phyloP scores from a whole-genome alignment of 441 rosid species.

The Arabidopsis lyrata region DNA sequence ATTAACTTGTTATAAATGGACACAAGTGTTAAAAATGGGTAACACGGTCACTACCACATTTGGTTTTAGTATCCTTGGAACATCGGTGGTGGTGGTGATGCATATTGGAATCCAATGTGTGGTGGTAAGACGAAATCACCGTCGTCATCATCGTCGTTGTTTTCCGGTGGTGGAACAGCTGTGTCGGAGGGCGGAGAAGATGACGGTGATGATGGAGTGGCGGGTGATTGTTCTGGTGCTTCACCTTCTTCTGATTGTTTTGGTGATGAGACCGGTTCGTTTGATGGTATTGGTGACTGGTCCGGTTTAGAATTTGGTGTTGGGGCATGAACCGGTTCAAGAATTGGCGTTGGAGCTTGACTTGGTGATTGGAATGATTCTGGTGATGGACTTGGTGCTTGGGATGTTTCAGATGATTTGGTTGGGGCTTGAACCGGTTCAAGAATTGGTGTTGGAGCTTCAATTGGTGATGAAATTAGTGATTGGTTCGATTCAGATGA shows the following conservation, averaged over 20 bases:
- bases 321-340: constrained; percentile 19
- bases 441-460: not conserved
- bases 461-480: not conserved
- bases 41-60: constrained; percentile 15
- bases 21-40: constrained; percentile 4
- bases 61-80: constrained; percentile 69
- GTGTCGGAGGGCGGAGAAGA: constrained; percentile 22
- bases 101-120: constrained; percentile 46
- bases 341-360: constrained; percentile 29
- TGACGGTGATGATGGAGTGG: constrained; percentile 42
- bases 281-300: constrained; percentile 12
- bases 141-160: constrained; percentile 6
- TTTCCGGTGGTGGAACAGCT: constrained; percentile 21
- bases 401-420: not conserved
- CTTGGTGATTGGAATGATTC: constrained; percentile 2
- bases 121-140: constrained; percentile 49
- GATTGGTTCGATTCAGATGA: constrained; percentile 3
- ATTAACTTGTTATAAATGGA: constrained; percentile 2
- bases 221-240: constrained; percentile 45
- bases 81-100: constrained; percentile 70
- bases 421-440: not conserved
- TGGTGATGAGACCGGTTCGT: constrained; percentile 28
- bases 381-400: not conserved
- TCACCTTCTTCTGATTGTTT: constrained; percentile 28
- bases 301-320: constrained; percentile 1